These are phyloP conservation scores for Forsythia viridissima DNA, from an alignment of 257 asterid genomes.

Conservation along the genomic window DNA sequence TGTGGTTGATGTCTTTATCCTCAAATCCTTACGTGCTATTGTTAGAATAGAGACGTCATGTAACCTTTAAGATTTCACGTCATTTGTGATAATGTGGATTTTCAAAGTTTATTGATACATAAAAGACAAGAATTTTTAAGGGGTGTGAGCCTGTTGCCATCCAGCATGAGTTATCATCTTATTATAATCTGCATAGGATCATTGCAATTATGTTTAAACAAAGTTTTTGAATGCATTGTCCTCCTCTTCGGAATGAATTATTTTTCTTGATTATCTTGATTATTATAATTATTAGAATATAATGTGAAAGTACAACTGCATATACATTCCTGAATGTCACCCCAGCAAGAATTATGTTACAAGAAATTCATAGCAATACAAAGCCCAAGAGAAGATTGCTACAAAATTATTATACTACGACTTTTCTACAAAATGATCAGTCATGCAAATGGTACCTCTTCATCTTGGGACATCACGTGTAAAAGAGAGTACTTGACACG, in stretches of 20 bases:
- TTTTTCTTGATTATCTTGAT: too few species aligned
- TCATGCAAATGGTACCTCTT: slow-evolving; percentile 18
- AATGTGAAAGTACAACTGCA: too few species aligned
- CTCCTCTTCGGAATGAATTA: background rate
- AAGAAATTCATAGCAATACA: too few species aligned
- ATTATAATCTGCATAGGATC: background rate
- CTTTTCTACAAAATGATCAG: background rate
- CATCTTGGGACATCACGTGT: slow-evolving; percentile 23
- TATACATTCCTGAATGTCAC: too few species aligned
- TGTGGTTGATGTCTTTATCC: background rate
- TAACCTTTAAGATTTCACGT: background rate
- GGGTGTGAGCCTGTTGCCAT: background rate
- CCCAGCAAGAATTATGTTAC: too few species aligned
- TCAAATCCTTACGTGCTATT: background rate
- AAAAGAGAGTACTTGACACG: slow-evolving; percentile 41
- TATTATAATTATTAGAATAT: too few species aligned
- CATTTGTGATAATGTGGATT: background rate
- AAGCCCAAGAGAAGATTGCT: too few species aligned
- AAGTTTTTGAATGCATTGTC: background rate
- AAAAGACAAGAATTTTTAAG: too few species aligned
- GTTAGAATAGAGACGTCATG: background rate
- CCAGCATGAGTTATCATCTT: background rate
- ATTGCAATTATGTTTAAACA: background rate
- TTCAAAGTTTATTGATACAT: background rate
- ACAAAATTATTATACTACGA: too few species aligned